Conservation (phyloP, 1,284 basidiomycete species). For the Phlebopus sp. region DNA sequence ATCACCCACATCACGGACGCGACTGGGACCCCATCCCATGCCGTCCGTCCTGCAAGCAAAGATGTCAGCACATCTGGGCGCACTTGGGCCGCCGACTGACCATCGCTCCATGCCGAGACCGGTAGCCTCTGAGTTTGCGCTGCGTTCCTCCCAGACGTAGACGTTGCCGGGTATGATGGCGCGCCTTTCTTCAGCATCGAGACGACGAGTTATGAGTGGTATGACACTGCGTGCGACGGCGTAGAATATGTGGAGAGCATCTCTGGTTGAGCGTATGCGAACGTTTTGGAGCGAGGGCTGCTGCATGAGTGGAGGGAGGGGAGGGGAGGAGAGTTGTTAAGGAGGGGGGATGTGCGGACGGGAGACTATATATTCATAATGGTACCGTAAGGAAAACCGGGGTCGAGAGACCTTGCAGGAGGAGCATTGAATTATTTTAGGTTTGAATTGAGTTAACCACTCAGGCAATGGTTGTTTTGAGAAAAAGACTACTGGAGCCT, state of each 20-base stretch:
- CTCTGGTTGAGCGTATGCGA: conserved; percentile 71
- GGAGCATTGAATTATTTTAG: conserved; percentile 29
- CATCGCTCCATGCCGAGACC: conserved; percentile 80
- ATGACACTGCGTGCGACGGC: conserved; percentile 65
- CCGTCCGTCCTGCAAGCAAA: conserved; percentile 68
- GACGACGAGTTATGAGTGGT: conserved; percentile 71
- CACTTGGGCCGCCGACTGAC: conserved; percentile 37
- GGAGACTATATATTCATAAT: conserved; percentile 28
- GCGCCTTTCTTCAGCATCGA: conserved; percentile 72
- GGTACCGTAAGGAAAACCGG: conserved; percentile 16
- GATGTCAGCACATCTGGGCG: conserved; percentile 4
- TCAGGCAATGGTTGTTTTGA: conserved; percentile 15
- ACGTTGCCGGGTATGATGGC: conserved; percentile 69
- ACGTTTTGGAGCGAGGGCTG: conserved; percentile 70
- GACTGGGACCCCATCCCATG: conserved; percentile 78
- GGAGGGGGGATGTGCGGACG: conserved; percentile 2
- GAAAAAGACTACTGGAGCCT: conserved; percentile 13
- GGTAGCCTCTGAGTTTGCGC: conserved; percentile 71
- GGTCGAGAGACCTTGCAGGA: conserved; percentile 18
- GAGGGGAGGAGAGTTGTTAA: conserved; percentile 13
- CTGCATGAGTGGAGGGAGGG: conserved; percentile 45
- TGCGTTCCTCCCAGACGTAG: conserved; percentile 83
- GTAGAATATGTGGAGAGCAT: conserved; percentile 76
- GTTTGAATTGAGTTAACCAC: conserved; percentile 39
- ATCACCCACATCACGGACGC: conserved; percentile 66